Percentiles rank a stretch among this genome's conserved stretches.
Conservation (phyloP, 1,139 yeast genomes). For the Dujonia santamariae region DNA sequence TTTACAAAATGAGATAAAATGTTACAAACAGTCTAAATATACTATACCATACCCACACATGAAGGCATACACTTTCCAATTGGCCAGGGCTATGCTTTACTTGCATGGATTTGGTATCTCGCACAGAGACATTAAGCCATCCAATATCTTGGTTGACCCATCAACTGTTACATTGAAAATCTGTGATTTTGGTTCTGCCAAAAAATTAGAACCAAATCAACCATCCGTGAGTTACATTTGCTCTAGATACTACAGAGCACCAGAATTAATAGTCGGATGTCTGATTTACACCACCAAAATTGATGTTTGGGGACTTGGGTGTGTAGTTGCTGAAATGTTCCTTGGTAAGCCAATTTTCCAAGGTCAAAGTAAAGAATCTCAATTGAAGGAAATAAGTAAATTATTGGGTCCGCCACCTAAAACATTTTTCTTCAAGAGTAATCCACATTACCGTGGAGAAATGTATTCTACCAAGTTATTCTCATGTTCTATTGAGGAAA, state of each 20-base stretch:
- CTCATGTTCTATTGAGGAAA: slow-evolving; percentile 54
- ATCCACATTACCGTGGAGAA: slow-evolving; percentile 73
- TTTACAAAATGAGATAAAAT: slow-evolving; percentile 68
- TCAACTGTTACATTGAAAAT: slow-evolving; percentile 61
- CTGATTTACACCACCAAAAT: slow-evolving; percentile 73
- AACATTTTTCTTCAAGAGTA: slow-evolving; percentile 67
- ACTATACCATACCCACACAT: slow-evolving; percentile 71
- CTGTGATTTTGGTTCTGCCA: slow-evolving; percentile 83
- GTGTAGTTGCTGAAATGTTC: slow-evolving; percentile 82
- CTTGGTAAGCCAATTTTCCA: slow-evolving; percentile 80
- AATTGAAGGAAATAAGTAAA: slow-evolving; percentile 73
- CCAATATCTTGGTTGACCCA: slow-evolving; percentile 74
- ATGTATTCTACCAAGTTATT: slow-evolving; percentile 67
- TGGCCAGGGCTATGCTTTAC: slow-evolving; percentile 79
- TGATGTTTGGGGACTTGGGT: slow-evolving; percentile 85
- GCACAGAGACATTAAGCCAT: slow-evolving; percentile 81
- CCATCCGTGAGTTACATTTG: slow-evolving; percentile 79
- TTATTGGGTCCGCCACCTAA: slow-evolving; percentile 76
- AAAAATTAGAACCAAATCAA: slow-evolving; percentile 67
- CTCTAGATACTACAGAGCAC: slow-evolving; percentile 79
- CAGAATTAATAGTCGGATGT: slow-evolving; percentile 78
- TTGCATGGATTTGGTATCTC: slow-evolving; percentile 76
- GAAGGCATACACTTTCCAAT: slow-evolving; percentile 76
- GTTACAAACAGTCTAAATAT: slow-evolving; percentile 59
- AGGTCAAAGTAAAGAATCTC: slow-evolving; percentile 73